phyloP scores from a whole-genome alignment of 768 basidiomycete species.

The Calocybe gangraenosa region DNA sequence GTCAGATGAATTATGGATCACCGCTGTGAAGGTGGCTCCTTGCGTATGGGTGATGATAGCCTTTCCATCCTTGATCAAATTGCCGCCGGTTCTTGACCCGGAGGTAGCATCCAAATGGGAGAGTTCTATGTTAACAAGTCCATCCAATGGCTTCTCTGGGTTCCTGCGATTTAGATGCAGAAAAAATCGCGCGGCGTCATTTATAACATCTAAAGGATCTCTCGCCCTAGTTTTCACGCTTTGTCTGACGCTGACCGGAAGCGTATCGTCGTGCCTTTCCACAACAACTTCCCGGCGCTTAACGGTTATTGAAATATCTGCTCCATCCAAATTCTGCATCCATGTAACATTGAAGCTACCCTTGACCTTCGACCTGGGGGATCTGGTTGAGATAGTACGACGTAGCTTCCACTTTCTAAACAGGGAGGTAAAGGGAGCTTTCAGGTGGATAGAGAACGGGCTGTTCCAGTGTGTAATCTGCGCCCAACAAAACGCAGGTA shows the following conservation, averaged over 20 bases:
- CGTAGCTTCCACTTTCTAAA: slow-evolving; percentile 40
- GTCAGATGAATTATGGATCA: slow-evolving; percentile 46
- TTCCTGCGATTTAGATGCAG: slow-evolving; percentile 54
- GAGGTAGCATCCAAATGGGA: slow-evolving; percentile 42
- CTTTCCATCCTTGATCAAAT: slow-evolving; percentile 43
- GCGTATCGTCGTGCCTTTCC: slow-evolving; percentile 40
- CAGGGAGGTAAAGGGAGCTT: slow-evolving; percentile 42
- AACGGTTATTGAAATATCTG: slow-evolving; percentile 49
- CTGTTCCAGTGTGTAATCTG: slow-evolving; percentile 46
- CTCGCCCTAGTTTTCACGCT: slow-evolving; percentile 33
- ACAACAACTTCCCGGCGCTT: slow-evolving; percentile 35
- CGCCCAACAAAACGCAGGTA: slow-evolving; percentile 49
- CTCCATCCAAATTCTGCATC: slow-evolving; percentile 37
- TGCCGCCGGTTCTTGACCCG: slow-evolving; percentile 38
- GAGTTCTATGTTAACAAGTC: slow-evolving; percentile 50
- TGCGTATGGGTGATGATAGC: slow-evolving; percentile 42
- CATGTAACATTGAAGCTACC: slow-evolving; percentile 42
- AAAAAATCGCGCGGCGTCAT: slow-evolving; percentile 57
- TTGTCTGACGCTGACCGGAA: slow-evolving; percentile 30
- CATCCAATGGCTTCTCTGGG: slow-evolving; percentile 38
- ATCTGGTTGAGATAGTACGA: slow-evolving; percentile 29
- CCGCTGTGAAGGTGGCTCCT: slow-evolving; percentile 41
- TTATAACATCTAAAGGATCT: slow-evolving; percentile 35
- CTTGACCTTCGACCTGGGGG: slow-evolving; percentile 28
- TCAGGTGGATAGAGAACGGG: slow-evolving; percentile 52